Base-by-base conservation (phyloP, 345 rosid species). In the Citrus reticulata region DNA sequence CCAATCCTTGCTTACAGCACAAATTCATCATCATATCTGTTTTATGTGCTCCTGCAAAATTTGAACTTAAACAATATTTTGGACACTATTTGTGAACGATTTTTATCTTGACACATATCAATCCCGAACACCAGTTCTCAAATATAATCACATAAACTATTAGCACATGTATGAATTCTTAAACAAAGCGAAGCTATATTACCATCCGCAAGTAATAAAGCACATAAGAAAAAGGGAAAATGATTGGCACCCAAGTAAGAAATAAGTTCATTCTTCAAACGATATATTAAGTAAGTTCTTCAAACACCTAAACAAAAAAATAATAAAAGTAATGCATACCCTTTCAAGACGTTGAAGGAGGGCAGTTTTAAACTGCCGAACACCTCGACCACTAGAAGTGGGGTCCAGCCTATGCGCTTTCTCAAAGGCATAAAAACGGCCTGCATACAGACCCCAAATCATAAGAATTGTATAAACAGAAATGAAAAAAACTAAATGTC, bases 341-440 rank as follows among this genome's bases (percentile, higher is more conserved):
- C 93, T 91, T 84, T 97, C 99, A 51, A 97, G 95, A 77, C 98
- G 99, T 77, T 97, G 99, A 76, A 97, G 93, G 16, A 97, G 98
- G 22, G 99, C 98, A 76, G 98, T 97, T 88, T 97, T 97, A 81
- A 97, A 97, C 77, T 97, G 99, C 27, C 99, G 95, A 84, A 97
- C 99, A 76, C 99, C 99, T 68, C 99, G 89, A 78, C 99, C 98
- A 82, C 98, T 92, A 13, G 99, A 97, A 55, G 89, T 97, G 42
- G 99, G 98, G 85, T 97, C 99, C 90, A 97, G 68, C 81, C 92
- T 91, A 72, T 94, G 99, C 79, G 99, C 98, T 83, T 94, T 94
- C 88, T 93, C 98, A 74, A 94, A 97, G 37, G 99, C 98, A 87
- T 97, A 97, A 79, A 94, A 97, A 72, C 99, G 97, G 77, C 99